Conservation (phyloP, 2,329 filamentous ascomycete genomes). For the Colletotrichum liaoningense region DNA sequence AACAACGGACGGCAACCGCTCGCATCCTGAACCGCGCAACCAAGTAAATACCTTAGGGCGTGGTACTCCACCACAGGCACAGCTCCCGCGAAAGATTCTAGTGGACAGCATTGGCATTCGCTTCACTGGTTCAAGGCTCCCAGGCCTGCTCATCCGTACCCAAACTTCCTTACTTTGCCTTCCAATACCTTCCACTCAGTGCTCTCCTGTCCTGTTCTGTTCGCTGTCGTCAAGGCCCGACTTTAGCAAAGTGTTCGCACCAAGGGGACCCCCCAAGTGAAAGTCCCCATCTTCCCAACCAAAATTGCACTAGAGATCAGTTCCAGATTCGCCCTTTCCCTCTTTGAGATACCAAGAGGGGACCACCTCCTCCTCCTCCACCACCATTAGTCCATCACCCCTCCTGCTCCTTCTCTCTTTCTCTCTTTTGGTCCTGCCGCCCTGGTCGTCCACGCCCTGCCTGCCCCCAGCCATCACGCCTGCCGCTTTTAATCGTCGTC, state of each 20-base stretch:
- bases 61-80: neutral
- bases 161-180: neutral
- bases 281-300: constrained; percentile 1
- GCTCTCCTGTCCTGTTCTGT: neutral
- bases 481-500: constrained; percentile 28
- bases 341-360: constrained; percentile 16
- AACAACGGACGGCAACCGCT: constrained; percentile 9
- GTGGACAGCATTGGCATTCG: neutral
- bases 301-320: constrained; percentile 24
- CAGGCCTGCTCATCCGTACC: neutral
- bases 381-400: neutral
- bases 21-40: neutral
- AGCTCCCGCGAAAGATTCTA: neutral
- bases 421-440: constrained; percentile 14
- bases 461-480: constrained; percentile 18
- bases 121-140: neutral
- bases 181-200: neutral
- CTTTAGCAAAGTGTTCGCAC: neutral
- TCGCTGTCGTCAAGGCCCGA: neutral
- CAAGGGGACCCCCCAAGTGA: neutral
- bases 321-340: constrained; percentile 29
- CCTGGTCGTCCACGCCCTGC: neutral
- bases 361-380: neutral
- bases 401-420: constrained; percentile 8
- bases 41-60: neutral